Evolutionary conservation across 148 eudicot genomes (phyloP), one percentile per base, ranked within the genome.

Genomic region (Persicaria tinctoria): DNA sequence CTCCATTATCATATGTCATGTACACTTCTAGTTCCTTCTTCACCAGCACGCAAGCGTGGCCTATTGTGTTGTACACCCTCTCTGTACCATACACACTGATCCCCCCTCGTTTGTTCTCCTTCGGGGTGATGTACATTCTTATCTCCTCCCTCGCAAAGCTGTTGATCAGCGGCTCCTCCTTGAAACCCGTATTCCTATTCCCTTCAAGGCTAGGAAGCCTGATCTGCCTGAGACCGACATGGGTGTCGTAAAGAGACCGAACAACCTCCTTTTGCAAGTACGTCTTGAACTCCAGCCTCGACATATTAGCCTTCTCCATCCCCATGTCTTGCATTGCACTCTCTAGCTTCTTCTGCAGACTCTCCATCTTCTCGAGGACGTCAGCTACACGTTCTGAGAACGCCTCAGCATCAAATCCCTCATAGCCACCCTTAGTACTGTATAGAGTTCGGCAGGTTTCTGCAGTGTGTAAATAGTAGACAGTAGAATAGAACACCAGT

Each of bases 151-250:
- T 57, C 18, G 32, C 66, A 60, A 60, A 60, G 38, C 5, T 3
- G 66, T 60, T 60, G 41, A 60, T 60, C 7, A 60, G 12, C 32
- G 66, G 66, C 41, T 60, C 66, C 44, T 60, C 66, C 38, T 20
- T 60, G 32, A 20, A 60, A 60, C 66, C 38, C 66, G 66, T 60
- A 23, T 60, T 8, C 66, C 66, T 20, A 20, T 20, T 60, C 44
- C 44, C 66, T 57, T 88, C 87, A 6, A 70, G 14, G 57, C 64
- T 84, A 64, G 98, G 98, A 54, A 95, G 79, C 8, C 97, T 83
- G 62, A 92, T 89, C 70, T 90, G 97, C 77, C 98, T 89, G 47
- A 95, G 98, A 60, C 88, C 82, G 41, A 92, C 89, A 41, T 95
- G 97, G 73, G 98, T 92, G 50, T 73, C 82, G 70, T 92, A 95